Percentiles rank a stretch among this genome's conserved stretches.
phyloP scores from a whole-genome alignment of 2,329 filamentous ascomycete species.

The Aspergillus awamori region DNA sequence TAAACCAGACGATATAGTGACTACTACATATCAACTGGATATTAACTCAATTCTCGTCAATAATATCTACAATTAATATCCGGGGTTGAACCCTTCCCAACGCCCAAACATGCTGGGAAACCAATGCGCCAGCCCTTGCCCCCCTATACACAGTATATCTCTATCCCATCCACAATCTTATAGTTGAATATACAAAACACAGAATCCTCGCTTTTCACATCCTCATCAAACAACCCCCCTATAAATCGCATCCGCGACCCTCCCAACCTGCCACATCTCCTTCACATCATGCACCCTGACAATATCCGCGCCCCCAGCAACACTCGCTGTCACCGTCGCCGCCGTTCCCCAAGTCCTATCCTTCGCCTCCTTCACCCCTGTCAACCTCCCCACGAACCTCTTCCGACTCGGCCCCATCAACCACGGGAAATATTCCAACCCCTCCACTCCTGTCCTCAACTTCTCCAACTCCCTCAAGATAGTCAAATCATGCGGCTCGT shows the following conservation, averaged over 20 bases:
- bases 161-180: background rate
- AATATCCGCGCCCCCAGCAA: slow-evolving; percentile 86
- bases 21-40: no score
- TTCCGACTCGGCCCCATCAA: slow-evolving; percentile 88
- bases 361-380: slow-evolving; percentile 70
- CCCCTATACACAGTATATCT: background rate
- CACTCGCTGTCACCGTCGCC: slow-evolving; percentile 80
- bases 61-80: background rate
- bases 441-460: slow-evolving; percentile 51
- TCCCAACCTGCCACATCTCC: slow-evolving; percentile 82
- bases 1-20: no score
- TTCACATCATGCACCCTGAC: slow-evolving; percentile 87
- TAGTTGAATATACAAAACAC: slow-evolving; percentile 7
- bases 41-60: no score
- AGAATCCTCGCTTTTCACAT: background rate
- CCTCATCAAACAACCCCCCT: slow-evolving; percentile 42
- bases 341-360: slow-evolving; percentile 84
- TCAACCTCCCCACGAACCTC: slow-evolving; percentile 81
- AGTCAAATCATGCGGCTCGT: slow-evolving; percentile 75
- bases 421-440: slow-evolving; percentile 72
- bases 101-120: background rate
- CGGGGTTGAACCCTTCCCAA: background rate
- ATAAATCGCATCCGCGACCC: slow-evolving; percentile 93
- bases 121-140: background rate
- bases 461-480: slow-evolving; percentile 69